Conservation (phyloP, 352 stramenopile genomes). For the Phytopythium boreale region DNA sequence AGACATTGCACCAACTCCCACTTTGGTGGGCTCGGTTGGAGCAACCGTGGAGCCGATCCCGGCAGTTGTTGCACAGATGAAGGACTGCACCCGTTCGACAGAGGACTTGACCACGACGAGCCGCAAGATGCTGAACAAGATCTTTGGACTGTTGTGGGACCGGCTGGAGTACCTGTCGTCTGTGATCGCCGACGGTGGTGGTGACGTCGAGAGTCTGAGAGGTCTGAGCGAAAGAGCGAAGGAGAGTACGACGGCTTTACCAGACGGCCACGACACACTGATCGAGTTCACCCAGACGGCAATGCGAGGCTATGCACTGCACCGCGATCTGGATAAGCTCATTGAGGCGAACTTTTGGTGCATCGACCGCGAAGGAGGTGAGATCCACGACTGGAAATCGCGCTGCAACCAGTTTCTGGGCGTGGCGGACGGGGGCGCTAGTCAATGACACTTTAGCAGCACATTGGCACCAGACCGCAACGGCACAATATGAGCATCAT, state of each 20-base stretch:
- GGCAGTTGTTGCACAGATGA: too few species aligned
- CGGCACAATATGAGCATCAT: too few species aligned
- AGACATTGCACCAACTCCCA: too few species aligned
- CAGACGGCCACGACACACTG: background rate
- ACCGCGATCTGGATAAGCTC: background rate
- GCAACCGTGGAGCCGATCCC: too few species aligned
- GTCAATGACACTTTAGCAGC: too few species aligned
- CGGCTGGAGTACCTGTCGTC: background rate
- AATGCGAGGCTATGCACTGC: background rate
- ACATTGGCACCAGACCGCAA: too few species aligned
- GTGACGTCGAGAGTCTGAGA: background rate
- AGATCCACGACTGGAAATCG: too few species aligned
- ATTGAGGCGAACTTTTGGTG: background rate
- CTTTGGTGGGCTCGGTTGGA: too few species aligned
- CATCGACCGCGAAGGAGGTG: background rate
- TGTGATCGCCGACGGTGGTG: too few species aligned
- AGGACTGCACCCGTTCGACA: too few species aligned
- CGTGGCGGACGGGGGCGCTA: too few species aligned
- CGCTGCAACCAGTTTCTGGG: too few species aligned
- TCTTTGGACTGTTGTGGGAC: slow-evolving; percentile 2
- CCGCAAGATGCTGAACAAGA: background rate
- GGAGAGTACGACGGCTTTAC: background rate
- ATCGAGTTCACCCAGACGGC: slow-evolving; percentile 3
- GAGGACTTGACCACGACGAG: background rate
- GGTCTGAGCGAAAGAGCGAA: background rate